Conservation (phyloP, 202 grass and related monocot species). For the Setaria viridis region DNA sequence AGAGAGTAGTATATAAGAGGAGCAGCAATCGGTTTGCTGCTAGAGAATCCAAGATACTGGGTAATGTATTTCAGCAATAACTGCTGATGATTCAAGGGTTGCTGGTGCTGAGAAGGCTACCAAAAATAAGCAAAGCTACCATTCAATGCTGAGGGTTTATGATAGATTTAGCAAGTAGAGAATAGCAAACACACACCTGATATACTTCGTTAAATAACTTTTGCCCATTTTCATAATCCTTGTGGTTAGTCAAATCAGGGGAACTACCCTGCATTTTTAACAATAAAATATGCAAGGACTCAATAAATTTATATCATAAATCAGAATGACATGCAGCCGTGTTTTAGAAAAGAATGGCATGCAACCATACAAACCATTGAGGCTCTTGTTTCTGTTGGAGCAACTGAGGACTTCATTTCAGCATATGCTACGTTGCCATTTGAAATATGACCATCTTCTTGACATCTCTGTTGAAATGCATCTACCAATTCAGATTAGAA, state of each 20-base stretch:
- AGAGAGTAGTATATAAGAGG: conserved; percentile 85
- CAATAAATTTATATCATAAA: conserved; percentile 30
- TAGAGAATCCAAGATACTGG: conserved; percentile 72
- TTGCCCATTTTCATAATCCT: conserved; percentile 67
- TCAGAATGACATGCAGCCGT: conserved; percentile 20
- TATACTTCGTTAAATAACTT: conserved; percentile 67
- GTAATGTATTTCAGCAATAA: conserved; percentile 78
- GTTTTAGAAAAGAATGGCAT: conserved; percentile 31
- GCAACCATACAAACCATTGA: conserved; percentile 57
- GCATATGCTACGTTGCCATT: conserved; percentile 63
- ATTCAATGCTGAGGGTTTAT: neutral
- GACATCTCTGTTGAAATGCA: conserved; percentile 74
- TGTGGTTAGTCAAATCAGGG: conserved; percentile 54
- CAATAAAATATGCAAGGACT: neutral
- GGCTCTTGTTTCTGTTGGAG: conserved; percentile 56
- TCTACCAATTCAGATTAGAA: conserved; percentile 50
- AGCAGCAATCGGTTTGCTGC: conserved; percentile 69
- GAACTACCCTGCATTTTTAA: conserved; percentile 55
- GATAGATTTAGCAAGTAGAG: conserved; percentile 31
- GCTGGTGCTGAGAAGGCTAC: conserved; percentile 49
- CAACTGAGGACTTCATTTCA: conserved; percentile 51
- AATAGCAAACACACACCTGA: conserved; percentile 52
- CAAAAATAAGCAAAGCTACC: conserved; percentile 28
- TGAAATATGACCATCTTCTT: conserved; percentile 83
- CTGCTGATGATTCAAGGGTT: conserved; percentile 72